These are phyloP conservation scores for Ustilago lituana DNA, from an alignment of 1,284 basidiomycete species.

Conservation along the genomic window DNA sequence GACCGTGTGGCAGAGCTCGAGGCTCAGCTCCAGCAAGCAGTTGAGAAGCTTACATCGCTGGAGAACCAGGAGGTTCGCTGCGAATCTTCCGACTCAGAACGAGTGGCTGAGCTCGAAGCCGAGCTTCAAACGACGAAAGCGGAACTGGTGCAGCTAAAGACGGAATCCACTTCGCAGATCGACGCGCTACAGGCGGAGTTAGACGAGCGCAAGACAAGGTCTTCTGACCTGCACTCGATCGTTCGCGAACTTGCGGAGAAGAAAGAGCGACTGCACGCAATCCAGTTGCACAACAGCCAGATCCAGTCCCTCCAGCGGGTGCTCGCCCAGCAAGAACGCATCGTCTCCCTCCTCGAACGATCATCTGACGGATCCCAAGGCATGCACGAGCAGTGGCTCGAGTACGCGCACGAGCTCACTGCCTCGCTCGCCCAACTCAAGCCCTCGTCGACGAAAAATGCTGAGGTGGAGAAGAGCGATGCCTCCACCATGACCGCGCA, in stretches of 20 bases:
- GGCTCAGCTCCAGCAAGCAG: background rate
- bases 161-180: background rate
- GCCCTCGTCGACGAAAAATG: background rate
- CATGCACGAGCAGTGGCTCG: constrained; percentile 2
- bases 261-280: constrained; percentile 19
- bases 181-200: background rate
- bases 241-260: constrained; percentile 18
- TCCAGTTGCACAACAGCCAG: constrained; percentile 17
- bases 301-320: constrained; percentile 8
- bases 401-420: constrained; percentile 4
- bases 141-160: background rate
- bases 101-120: constrained; percentile 3
- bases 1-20: constrained; percentile 6
- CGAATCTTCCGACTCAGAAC: background rate
- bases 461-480: background rate
- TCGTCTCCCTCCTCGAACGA: constrained; percentile 19
- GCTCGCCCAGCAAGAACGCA: constrained; percentile 12
- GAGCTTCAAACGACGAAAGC: background rate
- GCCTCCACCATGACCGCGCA: background rate
- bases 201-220: background rate
- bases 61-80: too few relatives aligned
- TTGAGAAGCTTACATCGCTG: too few relatives aligned
- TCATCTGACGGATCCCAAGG: background rate
- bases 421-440: constrained; percentile 5
- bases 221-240: constrained; percentile 6